Percentiles rank a stretch among this genome's conserved stretches.
Evolutionary conservation across 441 rosid species (phyloP).

Genomic region (Aleurites moluccanus): DNA sequence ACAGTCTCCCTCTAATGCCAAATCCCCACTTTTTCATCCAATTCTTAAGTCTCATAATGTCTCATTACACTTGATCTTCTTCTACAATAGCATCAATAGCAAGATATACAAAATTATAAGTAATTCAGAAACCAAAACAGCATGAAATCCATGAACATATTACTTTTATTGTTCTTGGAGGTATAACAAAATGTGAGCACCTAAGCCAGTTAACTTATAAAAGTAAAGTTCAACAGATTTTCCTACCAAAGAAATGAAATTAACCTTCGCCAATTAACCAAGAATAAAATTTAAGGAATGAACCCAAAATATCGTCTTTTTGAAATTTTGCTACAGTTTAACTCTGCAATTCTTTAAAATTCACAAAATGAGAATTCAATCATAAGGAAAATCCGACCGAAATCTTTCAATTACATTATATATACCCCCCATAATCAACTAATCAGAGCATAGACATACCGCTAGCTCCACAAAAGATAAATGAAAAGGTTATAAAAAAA

Average conservation of each 20-base stretch:
- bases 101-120: conserved; percentile 25
- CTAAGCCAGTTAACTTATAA: background rate
- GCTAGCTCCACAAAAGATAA: conserved; percentile 9
- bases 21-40: conserved; percentile 44
- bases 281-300: background rate
- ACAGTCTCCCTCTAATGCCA: conserved; percentile 35
- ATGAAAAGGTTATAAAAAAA: background rate
- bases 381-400: background rate
- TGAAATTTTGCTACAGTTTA: background rate
- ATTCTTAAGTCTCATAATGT: conserved; percentile 46
- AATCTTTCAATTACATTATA: conserved; percentile 1
- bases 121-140: conserved; percentile 17
- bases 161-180: background rate
- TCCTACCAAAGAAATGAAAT: background rate
- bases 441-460: conserved; percentile 3
- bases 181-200: conserved; percentile 3
- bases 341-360: background rate
- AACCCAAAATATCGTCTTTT: background rate
- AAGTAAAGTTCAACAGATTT: background rate
- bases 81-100: conserved; percentile 25
- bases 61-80: conserved; percentile 34
- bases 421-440: background rate
- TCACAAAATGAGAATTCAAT: background rate
- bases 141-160: conserved; percentile 6
- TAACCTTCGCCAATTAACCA: conserved; percentile 11